Conservation (phyloP, 2,329 filamentous ascomycete genomes). For the Hypomyces rosellus region DNA sequence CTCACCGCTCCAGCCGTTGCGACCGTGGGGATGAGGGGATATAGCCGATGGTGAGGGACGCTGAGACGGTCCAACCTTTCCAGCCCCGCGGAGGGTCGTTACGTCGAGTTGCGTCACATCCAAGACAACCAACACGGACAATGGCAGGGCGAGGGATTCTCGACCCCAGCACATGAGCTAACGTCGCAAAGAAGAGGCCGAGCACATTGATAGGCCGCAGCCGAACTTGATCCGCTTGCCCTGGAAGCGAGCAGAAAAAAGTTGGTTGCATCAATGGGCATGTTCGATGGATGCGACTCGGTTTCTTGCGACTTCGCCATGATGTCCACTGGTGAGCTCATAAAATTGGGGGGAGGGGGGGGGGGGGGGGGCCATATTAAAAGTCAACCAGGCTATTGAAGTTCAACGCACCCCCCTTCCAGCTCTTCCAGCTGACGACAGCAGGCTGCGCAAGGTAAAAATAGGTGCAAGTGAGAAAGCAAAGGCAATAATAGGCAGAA, state of each 20-base stretch:
- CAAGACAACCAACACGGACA: not conserved
- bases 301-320: no score
- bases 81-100: not conserved
- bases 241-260: not conserved
- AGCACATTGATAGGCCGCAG: not conserved
- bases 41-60: not conserved
- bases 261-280: no score
- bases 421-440: no score
- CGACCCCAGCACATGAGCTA: not conserved
- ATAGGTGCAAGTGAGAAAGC: not conserved
- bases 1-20: not conserved
- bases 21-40: not conserved
- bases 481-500: not conserved
- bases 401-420: no score
- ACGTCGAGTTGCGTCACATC: not conserved
- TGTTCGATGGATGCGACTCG: no score
- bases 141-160: not conserved
- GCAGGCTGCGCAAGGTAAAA: no score
- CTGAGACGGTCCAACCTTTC: not conserved
- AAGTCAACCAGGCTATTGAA: no score
- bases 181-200: not conserved
- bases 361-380: no score
- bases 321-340: no score
- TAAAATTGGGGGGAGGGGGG: no score
- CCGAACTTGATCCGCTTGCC: not conserved